Base-by-base conservation (phyloP, 164 flowering plant genomes). In the Vitis labrusca region DNA sequence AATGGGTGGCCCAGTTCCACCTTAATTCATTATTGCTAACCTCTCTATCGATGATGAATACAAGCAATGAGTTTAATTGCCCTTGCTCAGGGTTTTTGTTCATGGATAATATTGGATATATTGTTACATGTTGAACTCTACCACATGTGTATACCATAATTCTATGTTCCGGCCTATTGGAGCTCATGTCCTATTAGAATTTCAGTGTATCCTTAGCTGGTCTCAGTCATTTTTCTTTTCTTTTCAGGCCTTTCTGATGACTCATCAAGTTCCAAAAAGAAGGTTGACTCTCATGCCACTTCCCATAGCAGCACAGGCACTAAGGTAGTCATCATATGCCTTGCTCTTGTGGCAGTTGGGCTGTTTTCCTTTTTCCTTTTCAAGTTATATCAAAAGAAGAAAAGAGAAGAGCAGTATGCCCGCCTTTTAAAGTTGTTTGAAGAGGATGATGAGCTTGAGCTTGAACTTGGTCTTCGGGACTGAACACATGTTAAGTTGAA, bases 361-460 rank as follows among this genome's bases (percentile, higher is more conserved):
- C 67, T 78, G 14, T 77, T 85, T 8, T 82, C 85, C 1, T 76
- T 84, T 71, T 81, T 82, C 64, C 83, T 92, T 54, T 92, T 79
- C 84, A 92, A 86, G 80, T 64, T 76, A 32, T 92, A 91, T 91
- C 97, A 85, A 76, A 90, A 88, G 86, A 92, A 89, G 87, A 90
- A 83, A 66, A 83, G 92, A 77, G 96, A 86, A 63, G 96, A 89
- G 75, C 97, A 92, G 73, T 88, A 90, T 82, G 97, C 95, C 16
- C 95, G 95, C 49, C 89, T 92, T 67, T 78, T 90, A 55, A 90
- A 92, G 80, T 77, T 92, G 78, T 92, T 92, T 74, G 97, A 92
- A 77, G 92, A 90, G 78, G 97, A 92, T 78, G 96, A 92, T 77
- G 96, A 92, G 77, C 93, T 92, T 23, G 97, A 92, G 79, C 81